Base-by-base conservation (phyloP, 768 basidiomycete species). In the Boletus barrowsii region DNA sequence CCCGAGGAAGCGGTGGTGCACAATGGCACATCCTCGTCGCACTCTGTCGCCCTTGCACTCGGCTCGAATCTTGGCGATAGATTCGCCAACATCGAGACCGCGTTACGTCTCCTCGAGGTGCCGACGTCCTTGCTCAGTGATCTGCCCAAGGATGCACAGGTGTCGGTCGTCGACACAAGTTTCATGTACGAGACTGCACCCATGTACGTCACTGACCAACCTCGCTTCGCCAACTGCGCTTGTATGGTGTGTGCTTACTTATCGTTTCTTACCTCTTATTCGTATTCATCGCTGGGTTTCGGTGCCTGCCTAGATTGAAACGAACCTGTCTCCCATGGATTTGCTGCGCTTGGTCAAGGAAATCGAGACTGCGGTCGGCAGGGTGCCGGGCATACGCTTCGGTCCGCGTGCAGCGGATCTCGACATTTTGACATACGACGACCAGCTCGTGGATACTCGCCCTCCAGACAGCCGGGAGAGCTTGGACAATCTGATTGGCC, bases 171-270 rank as follows among this genome's bases (percentile, higher is more conserved):
- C 20, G 79, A 90, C 61, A 94, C 92, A 1, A 93, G 92, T 65
- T 90, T 93, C 71, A 67, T 98, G 74, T 98, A 98, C 67, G 89
- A 98, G 71, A 94, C 89, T n/a, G 78, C 86, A 13, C 92, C 97
- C 0, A 98, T 99, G 97, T 98, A 99, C 68, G 88, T 96, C 42
- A 82, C 82, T 13, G 87, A 97, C 53, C 97, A 99, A 67, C 88
- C 87, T 13, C 73, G 76, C 33, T 98, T 98, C 71, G 80, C 89
- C 55, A 99, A 98, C 63, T 89, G 90, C 59, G 91, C 90, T 20
- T 89, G 93, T 57, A 74, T 93, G 71, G 94, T 96, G 57, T 53
- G 90, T 77, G 42, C 42, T 11, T 37, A 10, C 42, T 11, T 37
- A 10, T 2, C 10, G 10, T 10, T 7, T 3, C 26, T 4, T 46